Conservation (phyloP, 768 basidiomycete species). For the Suillus subaureus region DNA sequence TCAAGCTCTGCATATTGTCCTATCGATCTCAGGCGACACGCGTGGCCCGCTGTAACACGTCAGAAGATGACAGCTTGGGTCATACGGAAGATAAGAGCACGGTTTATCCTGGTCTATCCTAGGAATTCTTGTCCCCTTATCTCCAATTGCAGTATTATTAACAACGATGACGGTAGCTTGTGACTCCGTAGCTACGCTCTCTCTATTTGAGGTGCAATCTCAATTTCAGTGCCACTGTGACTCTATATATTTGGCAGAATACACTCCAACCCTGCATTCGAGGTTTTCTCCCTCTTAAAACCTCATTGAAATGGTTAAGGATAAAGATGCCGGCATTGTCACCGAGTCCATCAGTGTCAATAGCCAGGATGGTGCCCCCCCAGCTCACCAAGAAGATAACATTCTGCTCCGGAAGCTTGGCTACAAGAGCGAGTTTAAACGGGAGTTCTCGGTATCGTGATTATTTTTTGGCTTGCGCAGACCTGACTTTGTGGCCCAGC, state of each 20-base stretch:
- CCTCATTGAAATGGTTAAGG: slow-evolving; percentile 12
- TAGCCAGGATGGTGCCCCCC: slow-evolving; percentile 10
- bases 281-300: neutral
- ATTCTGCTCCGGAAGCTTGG: slow-evolving; percentile 23
- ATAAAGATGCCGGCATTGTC: slow-evolving; percentile 4
- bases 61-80: neutral
- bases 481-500: slow-evolving; percentile 12
- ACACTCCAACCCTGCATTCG: neutral
- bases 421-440: slow-evolving; percentile 29
- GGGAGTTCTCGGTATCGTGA: slow-evolving; percentile 23
- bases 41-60: neutral
- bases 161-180: neutral
- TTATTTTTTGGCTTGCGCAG: neutral
- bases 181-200: no score
- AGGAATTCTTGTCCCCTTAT: neutral
- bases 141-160: neutral
- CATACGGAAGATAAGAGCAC: neutral
- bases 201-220: neutral
- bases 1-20: neutral
- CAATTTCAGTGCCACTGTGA: neutral
- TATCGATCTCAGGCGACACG: neutral
- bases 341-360: slow-evolving; percentile 9
- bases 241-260: neutral
- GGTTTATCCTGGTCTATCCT: neutral
- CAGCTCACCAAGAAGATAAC: slow-evolving; percentile 21